Evolutionary conservation across 768 basidiomycete species (phyloP).

Genomic region (Tulasnella sp.): DNA sequence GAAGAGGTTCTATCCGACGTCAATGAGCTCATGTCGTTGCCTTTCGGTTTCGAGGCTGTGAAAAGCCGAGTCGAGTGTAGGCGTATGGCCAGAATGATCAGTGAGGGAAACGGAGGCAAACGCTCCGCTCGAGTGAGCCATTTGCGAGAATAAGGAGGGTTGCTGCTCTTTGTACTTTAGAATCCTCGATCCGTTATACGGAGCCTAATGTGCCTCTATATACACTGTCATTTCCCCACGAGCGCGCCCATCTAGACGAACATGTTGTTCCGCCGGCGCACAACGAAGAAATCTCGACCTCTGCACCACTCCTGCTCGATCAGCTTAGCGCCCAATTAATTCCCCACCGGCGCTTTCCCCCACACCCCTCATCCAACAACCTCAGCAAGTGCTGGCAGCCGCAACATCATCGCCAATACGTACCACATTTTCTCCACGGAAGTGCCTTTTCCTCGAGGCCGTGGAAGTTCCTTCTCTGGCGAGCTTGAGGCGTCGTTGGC

Average conservation of each 20-base stretch:
- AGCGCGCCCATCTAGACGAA: not conserved
- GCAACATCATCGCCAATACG: not conserved
- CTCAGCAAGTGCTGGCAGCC: not conserved
- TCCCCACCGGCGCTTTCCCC: not conserved
- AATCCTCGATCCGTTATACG: not conserved
- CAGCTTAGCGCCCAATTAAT: not conserved
- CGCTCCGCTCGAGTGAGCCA: too few species aligned
- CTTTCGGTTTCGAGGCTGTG: too few species aligned
- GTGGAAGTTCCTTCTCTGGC: not conserved
- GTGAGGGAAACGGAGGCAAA: too few species aligned
- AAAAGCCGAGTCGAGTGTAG: too few species aligned
- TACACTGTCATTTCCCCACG: not conserved
- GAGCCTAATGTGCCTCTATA: too few species aligned
- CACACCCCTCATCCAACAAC: not conserved
- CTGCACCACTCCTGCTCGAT: not conserved
- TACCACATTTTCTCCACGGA: not conserved
- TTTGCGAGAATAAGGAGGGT: too few species aligned
- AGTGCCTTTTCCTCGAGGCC: not conserved
- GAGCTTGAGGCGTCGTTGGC: not conserved
- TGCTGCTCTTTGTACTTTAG: not conserved
- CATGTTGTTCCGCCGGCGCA: not conserved
- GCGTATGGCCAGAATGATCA: too few species aligned
- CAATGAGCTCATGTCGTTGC: too few species aligned
- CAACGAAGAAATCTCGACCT: not conserved
- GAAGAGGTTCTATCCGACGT: too few species aligned